These are phyloP conservation scores for Scolecobasidium constrictum DNA, from an alignment of 2,329 filamentous ascomycete genomes.

Conservation along the genomic window DNA sequence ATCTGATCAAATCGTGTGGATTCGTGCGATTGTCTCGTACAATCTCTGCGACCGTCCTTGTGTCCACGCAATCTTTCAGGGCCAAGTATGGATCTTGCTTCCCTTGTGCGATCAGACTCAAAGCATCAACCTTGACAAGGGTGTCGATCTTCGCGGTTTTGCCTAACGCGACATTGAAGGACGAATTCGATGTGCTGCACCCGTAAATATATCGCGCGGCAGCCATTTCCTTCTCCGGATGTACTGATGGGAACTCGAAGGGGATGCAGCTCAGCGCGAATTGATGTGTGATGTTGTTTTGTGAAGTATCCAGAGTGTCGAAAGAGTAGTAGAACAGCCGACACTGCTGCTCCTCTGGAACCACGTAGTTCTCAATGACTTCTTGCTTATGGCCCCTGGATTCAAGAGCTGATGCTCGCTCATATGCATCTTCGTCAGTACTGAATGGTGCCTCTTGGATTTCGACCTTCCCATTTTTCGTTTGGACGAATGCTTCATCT, in stretches of 20 bases:
- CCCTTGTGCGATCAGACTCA: slow-evolving; percentile 42
- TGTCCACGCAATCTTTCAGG: slow-evolving; percentile 53
- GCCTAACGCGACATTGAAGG: slow-evolving; percentile 50
- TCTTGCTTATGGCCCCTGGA: slow-evolving; percentile 18
- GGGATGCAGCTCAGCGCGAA: slow-evolving; percentile 55
- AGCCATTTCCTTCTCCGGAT: slow-evolving; percentile 44
- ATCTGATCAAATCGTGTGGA: slow-evolving; percentile 44
- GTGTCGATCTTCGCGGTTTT: slow-evolving; percentile 56
- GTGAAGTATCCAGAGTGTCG: slow-evolving; percentile 24
- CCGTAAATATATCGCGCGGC: slow-evolving; percentile 54
- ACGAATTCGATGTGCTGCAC: slow-evolving; percentile 47
- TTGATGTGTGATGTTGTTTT: slow-evolving; percentile 43
- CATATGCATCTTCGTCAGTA: slow-evolving; percentile 17
- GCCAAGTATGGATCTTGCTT: slow-evolving; percentile 32
- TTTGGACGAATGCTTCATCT: slow-evolving; percentile 12
- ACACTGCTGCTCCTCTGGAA: slow-evolving; percentile 46
- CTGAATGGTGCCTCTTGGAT: slow-evolving; percentile 16
- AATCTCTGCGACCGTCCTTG: slow-evolving; percentile 42
- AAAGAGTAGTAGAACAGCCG: slow-evolving; percentile 61
- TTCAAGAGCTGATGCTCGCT: slow-evolving; percentile 15
- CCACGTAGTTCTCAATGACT: slow-evolving; percentile 14
- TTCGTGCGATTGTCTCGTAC: slow-evolving; percentile 25
- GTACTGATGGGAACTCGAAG: slow-evolving; percentile 57
- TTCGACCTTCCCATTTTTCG: neutral
- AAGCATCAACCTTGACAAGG: slow-evolving; percentile 50